Evolutionary conservation across 306 rosid genomes (phyloP).

Genomic region (Elaeagnus macrophylla): DNA sequence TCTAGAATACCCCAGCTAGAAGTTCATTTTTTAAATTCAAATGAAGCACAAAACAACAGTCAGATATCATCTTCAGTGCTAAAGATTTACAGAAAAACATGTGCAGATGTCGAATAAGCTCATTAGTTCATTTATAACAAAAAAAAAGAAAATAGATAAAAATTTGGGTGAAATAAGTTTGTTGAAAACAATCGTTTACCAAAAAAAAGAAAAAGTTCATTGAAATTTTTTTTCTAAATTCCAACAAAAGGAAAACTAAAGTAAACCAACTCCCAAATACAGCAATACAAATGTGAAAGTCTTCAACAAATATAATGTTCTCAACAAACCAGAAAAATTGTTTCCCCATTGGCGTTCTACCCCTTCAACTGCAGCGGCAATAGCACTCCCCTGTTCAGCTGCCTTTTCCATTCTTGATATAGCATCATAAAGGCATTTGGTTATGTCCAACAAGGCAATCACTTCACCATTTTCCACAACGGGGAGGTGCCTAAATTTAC

Average conservation of each 20-base stretch:
- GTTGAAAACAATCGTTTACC: too few species aligned
- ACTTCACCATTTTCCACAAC: slow-evolving; percentile 96
- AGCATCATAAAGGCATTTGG: slow-evolving; percentile 92
- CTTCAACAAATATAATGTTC: slow-evolving; percentile 9
- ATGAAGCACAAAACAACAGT: too few species aligned
- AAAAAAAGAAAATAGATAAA: too few species aligned
- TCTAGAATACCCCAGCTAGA: too few species aligned
- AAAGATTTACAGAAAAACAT: too few species aligned
- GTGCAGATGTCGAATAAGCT: too few species aligned
- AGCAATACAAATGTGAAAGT: slow-evolving; percentile 8
- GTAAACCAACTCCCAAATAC: slow-evolving; percentile 11
- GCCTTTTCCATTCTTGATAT: slow-evolving; percentile 92
- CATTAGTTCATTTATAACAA: too few species aligned
- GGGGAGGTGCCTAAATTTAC: slow-evolving; percentile 96
- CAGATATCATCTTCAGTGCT: too few species aligned
- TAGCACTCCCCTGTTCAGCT: slow-evolving; percentile 79
- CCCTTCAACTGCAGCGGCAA: slow-evolving; percentile 92
- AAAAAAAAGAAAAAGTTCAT: too few species aligned
- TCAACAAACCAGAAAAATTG: slow-evolving; percentile 51
- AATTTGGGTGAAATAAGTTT: too few species aligned
- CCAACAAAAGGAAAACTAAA: background rate
- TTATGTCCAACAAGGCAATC: slow-evolving; percentile 83
- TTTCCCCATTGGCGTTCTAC: slow-evolving; percentile 75
- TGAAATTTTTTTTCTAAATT: too few species aligned
- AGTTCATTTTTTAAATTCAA: too few species aligned